phyloP scores from a whole-genome alignment of 306 rosid genomes.

The Purshia tridentata region DNA sequence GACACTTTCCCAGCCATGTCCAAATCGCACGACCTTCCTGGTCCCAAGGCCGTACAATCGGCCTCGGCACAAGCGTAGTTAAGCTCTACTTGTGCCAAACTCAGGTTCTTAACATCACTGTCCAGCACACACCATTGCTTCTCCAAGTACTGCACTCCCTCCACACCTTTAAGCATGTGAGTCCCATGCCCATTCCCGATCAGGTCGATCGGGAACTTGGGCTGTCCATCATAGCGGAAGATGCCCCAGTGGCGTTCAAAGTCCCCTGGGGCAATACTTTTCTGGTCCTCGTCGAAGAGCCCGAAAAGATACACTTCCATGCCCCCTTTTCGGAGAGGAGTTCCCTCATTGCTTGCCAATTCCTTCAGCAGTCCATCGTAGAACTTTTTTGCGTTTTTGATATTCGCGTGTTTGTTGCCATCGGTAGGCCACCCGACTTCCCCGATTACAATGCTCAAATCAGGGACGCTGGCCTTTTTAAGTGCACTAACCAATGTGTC shows the following conservation, averaged over 20 bases:
- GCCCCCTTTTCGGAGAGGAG: conserved; percentile 44
- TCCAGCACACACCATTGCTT: conserved; percentile 19
- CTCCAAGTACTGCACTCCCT: conserved; percentile 3
- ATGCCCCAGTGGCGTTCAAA: conserved; percentile 97
- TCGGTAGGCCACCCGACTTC: conserved; percentile 97
- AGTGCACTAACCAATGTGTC: conserved; percentile 64
- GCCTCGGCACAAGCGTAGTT: neutral
- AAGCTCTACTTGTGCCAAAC: neutral
- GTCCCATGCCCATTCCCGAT: conserved; percentile 36
- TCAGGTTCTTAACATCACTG: conserved; percentile 13
- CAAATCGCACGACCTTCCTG: conserved; percentile 48
- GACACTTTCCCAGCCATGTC: conserved; percentile 31
- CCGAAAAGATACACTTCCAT: conserved; percentile 49
- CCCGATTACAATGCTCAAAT: conserved; percentile 52
- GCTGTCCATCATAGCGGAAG: conserved; percentile 55
- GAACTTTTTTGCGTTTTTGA: conserved; percentile 44
- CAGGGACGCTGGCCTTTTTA: conserved; percentile 37
- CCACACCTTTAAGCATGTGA: conserved; percentile 3
- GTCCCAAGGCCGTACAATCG: conserved; percentile 27
- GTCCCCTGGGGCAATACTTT: conserved; percentile 57
- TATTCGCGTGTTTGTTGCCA: conserved; percentile 40
- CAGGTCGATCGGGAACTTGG: conserved; percentile 63
- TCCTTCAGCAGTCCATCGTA: conserved; percentile 60
- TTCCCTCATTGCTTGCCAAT: conserved; percentile 45
- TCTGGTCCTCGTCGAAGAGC: conserved; percentile 57